Base-by-base conservation (phyloP, 202 grass and related monocot genomes). In the Zoysia matrella region DNA sequence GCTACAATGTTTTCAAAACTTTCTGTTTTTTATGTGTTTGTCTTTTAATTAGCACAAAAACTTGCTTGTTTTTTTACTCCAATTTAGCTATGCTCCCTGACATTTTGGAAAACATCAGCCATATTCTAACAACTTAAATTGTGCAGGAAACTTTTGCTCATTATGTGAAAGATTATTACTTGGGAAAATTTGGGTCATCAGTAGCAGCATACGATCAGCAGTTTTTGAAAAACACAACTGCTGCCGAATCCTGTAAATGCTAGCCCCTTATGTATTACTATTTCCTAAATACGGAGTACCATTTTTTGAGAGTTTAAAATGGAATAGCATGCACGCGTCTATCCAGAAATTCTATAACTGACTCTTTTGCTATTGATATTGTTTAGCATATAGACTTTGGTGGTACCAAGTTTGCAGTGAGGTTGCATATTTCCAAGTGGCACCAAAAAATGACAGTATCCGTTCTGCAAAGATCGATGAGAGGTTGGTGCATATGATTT, bases 351-450 rank as follows among this genome's bases (percentile, higher is more conserved):
- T 72, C 11, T 64, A 63, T 57, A 69, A 85, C 50, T 71, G 54
- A 73, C 18, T 13, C 41, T 30, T n/a, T 49, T 61, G 83, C 53
- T 70, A 56, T 71, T 78, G 15, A 58, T 86, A 69, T 44, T 82
- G 46, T 52, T 15, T 89, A 98, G 95, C 77, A 77, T 79, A 60
- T 73, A 78, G 95, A 67, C 82, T 98, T 46, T 98, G 95, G 95
- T 98, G 95, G 95, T 98, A 88, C 80, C 95, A 98, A 90, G 95
- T 98, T 86, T 98, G 95, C 80, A 95, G 90, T 75, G 95, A 98
- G 65, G 95, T 98, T 83, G 83, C 92, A 46, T 98, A 88, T 86
- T 98, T 98, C 77, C 95, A 98, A 88, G 92, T 93, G 76, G 95
- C 95, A 72, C 95, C 92, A 47, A 71, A 90, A 74, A 93, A 93